Base-by-base conservation (phyloP, 352 stramenopile species). In the Pythium brachiatum region DNA sequence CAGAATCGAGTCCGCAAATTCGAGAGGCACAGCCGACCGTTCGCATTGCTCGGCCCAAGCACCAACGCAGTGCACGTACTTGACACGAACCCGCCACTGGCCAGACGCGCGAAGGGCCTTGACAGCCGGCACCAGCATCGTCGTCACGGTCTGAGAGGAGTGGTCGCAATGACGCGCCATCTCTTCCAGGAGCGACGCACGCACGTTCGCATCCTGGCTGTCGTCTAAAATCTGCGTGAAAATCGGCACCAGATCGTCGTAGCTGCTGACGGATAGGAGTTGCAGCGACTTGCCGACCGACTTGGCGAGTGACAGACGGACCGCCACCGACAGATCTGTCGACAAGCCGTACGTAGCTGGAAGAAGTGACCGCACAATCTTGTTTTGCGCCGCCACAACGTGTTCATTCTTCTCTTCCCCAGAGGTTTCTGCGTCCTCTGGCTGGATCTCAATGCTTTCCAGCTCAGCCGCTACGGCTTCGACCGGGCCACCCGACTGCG, bases 51-150 rank as follows among this genome's bases (percentile, higher is more conserved):
- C 83, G 5, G 82, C 81, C 85, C 85, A 96, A 5, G 86, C 82
- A 44, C 75, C 82, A 38, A 96, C 81, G 53, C 87, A 92, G 66
- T 96, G 77, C 38, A 93, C 83, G 71, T 89, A 94, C 52, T 93
- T 92, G 23, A 96, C 79, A 20, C 87, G 87, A 21, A 93, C 81
- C 52, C 87, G 83, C 87, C 87, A 96, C 58, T 89, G 79, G 13
- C 72, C 61, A n/a, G 85, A 92, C 32, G 78, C 73, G 29, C 70
- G 72, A 11, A 94, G 72, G 8, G 79, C 76, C 62, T 89, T 76
- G 54, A 94, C 79, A 7, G 78, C 81, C 0, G 85, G 78, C 21
- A 92, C 79, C 51, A 89, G 82, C 78, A 92, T 88, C 32, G 75
- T 68, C 16, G 74, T 72, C 20, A 96, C 70, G 36, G 76, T 80